These are phyloP conservation scores for Saturnispora dispora DNA, from an alignment of 805 yeast species.

Conservation along the genomic window DNA sequence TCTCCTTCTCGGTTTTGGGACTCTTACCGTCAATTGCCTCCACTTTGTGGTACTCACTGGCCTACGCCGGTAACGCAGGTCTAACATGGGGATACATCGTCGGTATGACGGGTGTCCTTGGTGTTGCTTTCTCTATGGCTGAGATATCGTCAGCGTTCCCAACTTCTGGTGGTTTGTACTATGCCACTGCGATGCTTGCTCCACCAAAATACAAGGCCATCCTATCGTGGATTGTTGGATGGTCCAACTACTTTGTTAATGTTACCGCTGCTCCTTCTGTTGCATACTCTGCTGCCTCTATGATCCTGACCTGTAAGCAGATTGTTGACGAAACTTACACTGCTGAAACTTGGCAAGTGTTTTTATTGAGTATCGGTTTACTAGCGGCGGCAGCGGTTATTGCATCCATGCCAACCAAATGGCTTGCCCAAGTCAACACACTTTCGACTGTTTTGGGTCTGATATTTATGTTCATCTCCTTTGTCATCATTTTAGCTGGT, in stretches of 20 bases:
- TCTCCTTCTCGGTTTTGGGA: constrained; percentile 57
- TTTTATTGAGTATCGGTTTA: constrained; percentile 43
- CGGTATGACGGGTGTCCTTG: constrained; percentile 45
- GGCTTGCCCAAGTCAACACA: constrained; percentile 43
- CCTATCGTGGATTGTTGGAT: constrained; percentile 54
- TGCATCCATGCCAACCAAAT: constrained; percentile 45
- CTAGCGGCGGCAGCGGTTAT: constrained; percentile 39
- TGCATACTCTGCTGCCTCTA: constrained; percentile 45
- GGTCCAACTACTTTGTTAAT: constrained; percentile 58
- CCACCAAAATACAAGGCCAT: constrained; percentile 46
- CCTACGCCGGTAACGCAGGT: constrained; percentile 55
- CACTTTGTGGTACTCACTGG: constrained; percentile 49
- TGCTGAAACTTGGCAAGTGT: constrained; percentile 41
- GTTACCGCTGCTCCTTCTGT: constrained; percentile 56
- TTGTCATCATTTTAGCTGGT: constrained; percentile 45
- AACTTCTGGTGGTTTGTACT: constrained; percentile 60
- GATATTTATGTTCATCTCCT: constrained; percentile 40
- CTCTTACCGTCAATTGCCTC: constrained; percentile 60
- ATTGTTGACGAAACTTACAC: constrained; percentile 32
- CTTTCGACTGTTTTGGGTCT: constrained; percentile 43
- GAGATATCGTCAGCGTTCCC: constrained; percentile 61
- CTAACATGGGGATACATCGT: constrained; percentile 55
- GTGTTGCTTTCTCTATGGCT: constrained; percentile 55
- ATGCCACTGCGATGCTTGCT: constrained; percentile 55
- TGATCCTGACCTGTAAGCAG: constrained; percentile 44